Percentiles rank a stretch among this genome's conserved stretches.
Evolutionary conservation across 768 basidiomycete genomes (phyloP).

Genomic region (Pleurotus cornucopiae): DNA sequence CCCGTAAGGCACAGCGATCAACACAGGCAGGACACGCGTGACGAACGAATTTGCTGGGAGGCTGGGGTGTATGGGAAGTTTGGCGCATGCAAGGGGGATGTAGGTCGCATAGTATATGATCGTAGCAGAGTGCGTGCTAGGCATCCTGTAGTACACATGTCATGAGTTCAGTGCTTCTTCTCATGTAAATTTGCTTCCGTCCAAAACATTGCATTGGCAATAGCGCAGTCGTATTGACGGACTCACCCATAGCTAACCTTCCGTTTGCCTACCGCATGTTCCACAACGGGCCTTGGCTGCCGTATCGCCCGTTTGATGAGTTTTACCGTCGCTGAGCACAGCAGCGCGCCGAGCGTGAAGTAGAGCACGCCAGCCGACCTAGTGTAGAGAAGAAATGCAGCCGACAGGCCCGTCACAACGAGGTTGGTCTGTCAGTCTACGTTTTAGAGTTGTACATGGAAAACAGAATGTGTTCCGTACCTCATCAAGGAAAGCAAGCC

Average conservation of each 20-base stretch:
- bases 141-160: constrained; percentile 52
- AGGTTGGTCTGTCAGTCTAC: constrained; percentile 45
- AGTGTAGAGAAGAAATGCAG: constrained; percentile 49
- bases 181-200: no score
- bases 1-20: constrained; percentile 55
- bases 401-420: constrained; percentile 50
- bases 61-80: constrained; percentile 56
- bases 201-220: no score
- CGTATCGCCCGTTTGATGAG: constrained; percentile 54
- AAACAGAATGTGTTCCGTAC: constrained; percentile 18
- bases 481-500: constrained; percentile 35
- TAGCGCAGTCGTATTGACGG: no score
- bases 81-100: constrained; percentile 49
- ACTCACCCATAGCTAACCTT: constrained; percentile 69
- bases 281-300: constrained; percentile 54
- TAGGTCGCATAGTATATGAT: constrained; percentile 65
- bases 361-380: constrained; percentile 60
- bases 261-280: constrained; percentile 15
- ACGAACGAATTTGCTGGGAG: constrained; percentile 32
- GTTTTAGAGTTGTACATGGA: background rate
- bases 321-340: constrained; percentile 58
- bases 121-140: constrained; percentile 73
- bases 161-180: no score
- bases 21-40: constrained; percentile 38
- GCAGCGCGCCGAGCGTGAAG: constrained; percentile 53